Conservation (phyloP, 495 filamentous ascomycete species). For the Rusavskia elegans region DNA sequence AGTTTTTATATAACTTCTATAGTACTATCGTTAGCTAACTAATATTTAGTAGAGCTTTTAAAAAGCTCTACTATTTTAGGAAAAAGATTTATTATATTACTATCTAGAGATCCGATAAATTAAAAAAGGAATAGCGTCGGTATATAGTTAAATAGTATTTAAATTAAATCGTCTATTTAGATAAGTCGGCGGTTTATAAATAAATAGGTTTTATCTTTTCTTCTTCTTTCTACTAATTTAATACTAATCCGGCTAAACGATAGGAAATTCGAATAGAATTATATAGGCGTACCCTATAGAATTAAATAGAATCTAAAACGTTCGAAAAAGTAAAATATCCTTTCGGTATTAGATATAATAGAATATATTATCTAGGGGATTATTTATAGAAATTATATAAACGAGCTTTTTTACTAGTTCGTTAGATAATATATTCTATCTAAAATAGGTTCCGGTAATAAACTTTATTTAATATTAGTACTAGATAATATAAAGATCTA, state of each 20-base stretch:
- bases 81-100: not conserved
- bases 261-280: not conserved
- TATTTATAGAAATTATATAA: not conserved
- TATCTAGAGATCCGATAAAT: not conserved
- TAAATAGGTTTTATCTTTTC: not conserved
- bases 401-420: not conserved
- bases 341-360: not conserved
- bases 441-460: not conserved
- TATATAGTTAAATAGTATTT: not conserved
- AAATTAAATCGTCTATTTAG: not conserved
- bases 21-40: not conserved
- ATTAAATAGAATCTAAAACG: not conserved
- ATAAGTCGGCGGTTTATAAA: not conserved
- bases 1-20: not conserved
- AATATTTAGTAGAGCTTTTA: not conserved
- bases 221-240: not conserved
- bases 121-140: not conserved
- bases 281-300: not conserved
- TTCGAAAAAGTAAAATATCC: not conserved
- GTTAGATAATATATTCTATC: not conserved
- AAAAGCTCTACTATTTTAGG: not conserved
- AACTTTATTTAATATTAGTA: no score
- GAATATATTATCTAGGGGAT: not conserved
- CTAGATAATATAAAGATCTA: no score
- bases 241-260: not conserved